Evolutionary conservation across 2,329 filamentous ascomycete species (phyloP), one percentile per base, ranked within the genome.

Genomic region (Pseudocercospora cruenta): DNA sequence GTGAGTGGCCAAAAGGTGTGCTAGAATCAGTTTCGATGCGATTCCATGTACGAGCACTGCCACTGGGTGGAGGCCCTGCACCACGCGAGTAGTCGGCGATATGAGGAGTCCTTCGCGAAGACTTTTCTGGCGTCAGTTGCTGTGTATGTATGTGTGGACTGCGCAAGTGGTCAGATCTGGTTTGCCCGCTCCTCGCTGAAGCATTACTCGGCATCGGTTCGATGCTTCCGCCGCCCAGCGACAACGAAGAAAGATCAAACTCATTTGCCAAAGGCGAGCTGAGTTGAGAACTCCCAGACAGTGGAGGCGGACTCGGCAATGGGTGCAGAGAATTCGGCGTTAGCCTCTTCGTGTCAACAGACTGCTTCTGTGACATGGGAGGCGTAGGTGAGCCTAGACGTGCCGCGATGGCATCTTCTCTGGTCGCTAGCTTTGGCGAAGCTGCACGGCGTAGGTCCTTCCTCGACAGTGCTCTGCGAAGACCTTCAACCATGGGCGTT

Each of bases 311-410:
- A 28, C 65, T 69, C 8, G 63, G 66, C 51, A 60, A 62, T 31
- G 70, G 58, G 19, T 63, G 43, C 8, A 55, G 39, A n/a, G 33
- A 12, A 31, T 47, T 62, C 33, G 60, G 21, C 21, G 65, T 60
- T 4, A 53, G 55, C 22, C 62, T 57, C 36, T 63, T 60, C 1
- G 45, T 31, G 28, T 68, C 67, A 6, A 59, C 66, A 53, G 45
- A 71, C 53, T 63, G 66, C 43, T 70, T 72, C 31, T 68, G 60
- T 9, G 72, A 67, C 24, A 62, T 66, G 2, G 69, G 65, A 16
- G 65, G 62, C n/a, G 67, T 68, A 4, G 72, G 72, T 10, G 70
- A 67, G 28, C 71, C 71, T 43, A 72, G 66, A 9, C 69, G 67
- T 22, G 69, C 67, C 21, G 70, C 61, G 22, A 72, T 33, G 24